Percentiles rank a stretch among this genome's conserved stretches.
phyloP scores from a whole-genome alignment of 2,329 filamentous ascomycete genomes.

The Dactylellina cionopaga region DNA sequence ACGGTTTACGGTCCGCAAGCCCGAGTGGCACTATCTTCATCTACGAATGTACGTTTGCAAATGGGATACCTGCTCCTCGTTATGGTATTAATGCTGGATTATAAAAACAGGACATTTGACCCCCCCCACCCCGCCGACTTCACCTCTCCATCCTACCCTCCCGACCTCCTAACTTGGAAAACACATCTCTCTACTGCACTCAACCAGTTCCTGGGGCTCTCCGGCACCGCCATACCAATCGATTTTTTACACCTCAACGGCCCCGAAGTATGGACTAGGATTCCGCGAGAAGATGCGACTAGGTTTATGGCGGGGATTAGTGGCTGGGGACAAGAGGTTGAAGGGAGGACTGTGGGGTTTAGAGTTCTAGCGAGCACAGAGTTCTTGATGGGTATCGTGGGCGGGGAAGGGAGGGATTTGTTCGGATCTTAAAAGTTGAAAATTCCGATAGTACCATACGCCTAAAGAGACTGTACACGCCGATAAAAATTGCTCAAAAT shows the following conservation, averaged over 20 bases:
- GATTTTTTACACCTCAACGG: constrained; percentile 74
- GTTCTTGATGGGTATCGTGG: constrained; percentile 56
- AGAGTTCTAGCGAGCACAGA: constrained; percentile 53
- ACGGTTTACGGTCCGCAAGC: constrained; percentile 54
- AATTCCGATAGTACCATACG: background rate
- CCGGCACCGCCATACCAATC: constrained; percentile 73
- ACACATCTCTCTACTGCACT: constrained; percentile 67
- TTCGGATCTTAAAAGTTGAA: constrained; percentile 1
- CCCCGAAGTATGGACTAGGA: constrained; percentile 71
- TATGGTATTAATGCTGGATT: background rate
- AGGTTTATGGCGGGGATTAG: constrained; percentile 73
- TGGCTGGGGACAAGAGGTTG: constrained; percentile 69
- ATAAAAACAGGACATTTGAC: constrained; percentile 54
- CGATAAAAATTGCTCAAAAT: no score
- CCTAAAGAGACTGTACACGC: background rate
- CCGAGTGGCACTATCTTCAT: constrained; percentile 55
- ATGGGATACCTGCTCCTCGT: background rate
- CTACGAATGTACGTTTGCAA: constrained; percentile 53
- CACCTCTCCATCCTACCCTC: constrained; percentile 51
- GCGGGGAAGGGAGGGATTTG: constrained; percentile 47
- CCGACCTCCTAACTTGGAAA: constrained; percentile 57
- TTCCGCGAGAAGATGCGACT: constrained; percentile 70
- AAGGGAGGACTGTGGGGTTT: constrained; percentile 56
- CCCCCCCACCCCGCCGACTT: constrained; percentile 51
- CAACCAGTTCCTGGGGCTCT: constrained; percentile 74